Evolutionary conservation across 2,329 filamentous ascomycete species (phyloP), one percentile per base, ranked within the genome.

Genomic region (Lecanosticta acicola): DNA sequence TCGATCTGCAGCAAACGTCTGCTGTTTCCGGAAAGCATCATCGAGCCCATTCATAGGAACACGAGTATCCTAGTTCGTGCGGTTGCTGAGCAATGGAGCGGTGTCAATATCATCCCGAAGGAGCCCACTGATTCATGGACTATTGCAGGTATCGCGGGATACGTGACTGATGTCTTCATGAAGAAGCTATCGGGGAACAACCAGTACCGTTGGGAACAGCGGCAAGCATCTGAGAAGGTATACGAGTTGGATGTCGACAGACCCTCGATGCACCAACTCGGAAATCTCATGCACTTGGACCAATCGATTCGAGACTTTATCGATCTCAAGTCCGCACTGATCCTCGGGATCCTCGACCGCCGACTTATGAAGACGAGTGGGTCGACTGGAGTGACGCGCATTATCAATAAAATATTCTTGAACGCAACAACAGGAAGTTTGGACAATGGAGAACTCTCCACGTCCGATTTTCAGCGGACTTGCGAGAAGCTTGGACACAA

Each of bases 81-180:
- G 1, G 73, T 97, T 39, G 87, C 93, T 9, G 87, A 83, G 48
- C 93, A 98, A 65, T 98, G 91, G 85, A 87, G 93, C 54, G 93
- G 93, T 13, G 84, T 98, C 53, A 90, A 90, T 61, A 86, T 98
- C 55, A 84, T 94, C 39, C 84, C 93, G 0, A 87, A 89, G 61
- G 81, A 84, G 33, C 80, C 83, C 14, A 76, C 77, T 41, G 93
- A 98, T 65, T 80, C 83, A 43, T 98, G 93, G 93, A 81, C 94
- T 16, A 84, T 91, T 10, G 78, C 93, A 43, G 94, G 91, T 11
- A 84, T 94, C 38, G 86, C 91, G 0, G 90, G 91, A 72, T 98
- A 88, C 71, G 94, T 98, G 78, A 89, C 91, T 1, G 91, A 96
- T 58, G 77, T 88, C 3, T 96, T 94, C 67, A 87, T 97, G 78